Evolutionary conservation across 306 rosid genomes (phyloP), one percentile per base, ranked within the genome.

Genomic region (Medicago lupulina): DNA sequence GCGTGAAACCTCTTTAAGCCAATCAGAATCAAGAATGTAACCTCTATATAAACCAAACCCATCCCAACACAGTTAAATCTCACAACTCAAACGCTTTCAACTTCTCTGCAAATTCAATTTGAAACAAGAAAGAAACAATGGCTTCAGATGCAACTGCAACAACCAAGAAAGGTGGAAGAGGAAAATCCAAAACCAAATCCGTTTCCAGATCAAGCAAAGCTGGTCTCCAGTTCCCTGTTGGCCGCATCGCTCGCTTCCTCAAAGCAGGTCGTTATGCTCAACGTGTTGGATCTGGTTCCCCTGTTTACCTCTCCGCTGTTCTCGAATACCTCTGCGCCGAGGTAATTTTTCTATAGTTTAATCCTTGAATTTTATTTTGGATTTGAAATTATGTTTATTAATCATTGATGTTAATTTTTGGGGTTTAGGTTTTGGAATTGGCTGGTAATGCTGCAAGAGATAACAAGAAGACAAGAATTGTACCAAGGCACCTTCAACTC

Each of bases 211-310:
- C 96, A 19, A 25, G 59, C 43, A 93, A 93, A 71, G 98, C 98
- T 2, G 98, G 98, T 9, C 98, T 93, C 1, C 98, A 93, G 11
- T 93, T 93, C n/a, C 98, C 98, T 1, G 97, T 93, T 4, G 93
- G 98, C 11, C 97, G 98, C 0, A 25, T 93, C 31, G 97, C 93
- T 2, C 88, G 98, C 1, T 93, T 81, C 65, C 97, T 93, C 44
- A 93, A 85, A 54, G 65, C 80, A 1, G 98, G 98, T 6, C 88
- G 90, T 10, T 93, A 91, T 9, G 85, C 98, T 0, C 89, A 83
- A 74, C 93, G 98, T 0, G 91, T 90, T 0, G 97, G 96, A 0
- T 85, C 97, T 4, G 98, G 98, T 0, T 85, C 96, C 0, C 97
- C 98, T 0, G 96, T 93, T 67, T 93, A 93, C 44, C 97, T 93